A percentile compares a stretch with the other conserved stretches of the same genome.
Evolutionary conservation across 2,329 filamentous ascomycete genomes (phyloP).

Genomic region (Tolypocladium pustulatum): DNA sequence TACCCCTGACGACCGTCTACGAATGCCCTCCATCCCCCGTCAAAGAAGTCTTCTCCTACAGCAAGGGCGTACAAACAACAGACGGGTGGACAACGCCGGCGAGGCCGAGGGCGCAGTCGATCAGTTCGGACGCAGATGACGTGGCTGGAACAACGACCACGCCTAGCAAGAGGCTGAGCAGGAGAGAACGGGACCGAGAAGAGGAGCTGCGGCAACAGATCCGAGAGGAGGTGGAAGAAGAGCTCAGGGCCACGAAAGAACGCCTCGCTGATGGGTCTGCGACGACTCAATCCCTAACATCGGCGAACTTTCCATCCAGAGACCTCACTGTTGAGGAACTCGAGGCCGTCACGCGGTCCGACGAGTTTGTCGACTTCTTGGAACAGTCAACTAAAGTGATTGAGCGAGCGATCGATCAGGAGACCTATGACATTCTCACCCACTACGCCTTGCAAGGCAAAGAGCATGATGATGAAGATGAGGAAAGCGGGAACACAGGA

Average conservation of each 20-base stretch:
- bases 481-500: conserved; percentile 58
- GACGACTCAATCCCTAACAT: conserved; percentile 10
- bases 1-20: conserved; percentile 64
- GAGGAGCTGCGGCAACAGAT: conserved; percentile 82
- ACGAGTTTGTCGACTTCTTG: conserved; percentile 91
- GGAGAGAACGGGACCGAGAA: conserved; percentile 70
- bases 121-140: conserved; percentile 51
- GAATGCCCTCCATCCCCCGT: conserved; percentile 68
- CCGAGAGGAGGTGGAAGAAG: conserved; percentile 83
- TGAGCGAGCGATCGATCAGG: conserved; percentile 86
- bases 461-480: conserved; percentile 71
- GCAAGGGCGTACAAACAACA: conserved; percentile 88
- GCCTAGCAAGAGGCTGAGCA: conserved; percentile 64
- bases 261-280: conserved; percentile 35
- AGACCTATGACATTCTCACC: conserved; percentile 83
- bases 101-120: conserved; percentile 29
- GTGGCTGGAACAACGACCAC: conserved; percentile 42
- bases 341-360: conserved; percentile 78
- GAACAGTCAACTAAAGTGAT: conserved; percentile 96
- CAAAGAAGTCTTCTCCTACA: conserved; percentile 88
- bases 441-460: conserved; percentile 82
- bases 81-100: conserved; percentile 57
- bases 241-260: conserved; percentile 64
- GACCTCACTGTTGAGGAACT: conserved; percentile 77
- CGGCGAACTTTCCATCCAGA: conserved; percentile 62